Percentiles rank a stretch among this genome's conserved stretches.
These are phyloP conservation scores for Hymenoscyphus infarciens DNA, from an alignment of 2,329 filamentous ascomycete genomes.

Conservation along the genomic window DNA sequence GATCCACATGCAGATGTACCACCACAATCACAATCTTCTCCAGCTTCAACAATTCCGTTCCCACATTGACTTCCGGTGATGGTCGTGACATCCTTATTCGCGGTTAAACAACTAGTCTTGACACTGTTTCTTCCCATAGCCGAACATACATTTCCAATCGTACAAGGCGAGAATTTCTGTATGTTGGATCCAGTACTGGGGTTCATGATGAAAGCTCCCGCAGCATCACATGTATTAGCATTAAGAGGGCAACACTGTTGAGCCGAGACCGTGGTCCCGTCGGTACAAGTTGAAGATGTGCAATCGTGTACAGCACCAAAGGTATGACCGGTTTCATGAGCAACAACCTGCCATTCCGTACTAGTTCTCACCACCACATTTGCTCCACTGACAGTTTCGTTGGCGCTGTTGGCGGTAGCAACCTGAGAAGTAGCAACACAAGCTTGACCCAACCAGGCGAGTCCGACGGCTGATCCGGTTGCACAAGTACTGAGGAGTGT, in stretches of 20 bases:
- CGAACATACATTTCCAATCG: conserved; percentile 89
- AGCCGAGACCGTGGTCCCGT: conserved; percentile 55
- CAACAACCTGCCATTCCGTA: conserved; percentile 92
- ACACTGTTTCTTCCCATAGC: conserved; percentile 75
- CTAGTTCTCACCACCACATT: conserved; percentile 85
- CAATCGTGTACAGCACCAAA: conserved; percentile 97
- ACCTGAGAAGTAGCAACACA: conserved; percentile 61
- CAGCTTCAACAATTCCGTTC: conserved; percentile 92
- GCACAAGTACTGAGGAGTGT: conserved; percentile 69
- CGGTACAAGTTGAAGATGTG: conserved; percentile 60
- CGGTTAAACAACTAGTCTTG: conserved; percentile 72
- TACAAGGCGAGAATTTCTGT: conserved; percentile 79
- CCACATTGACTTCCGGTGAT: conserved; percentile 85
- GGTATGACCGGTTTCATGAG: conserved; percentile 90
- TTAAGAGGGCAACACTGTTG: conserved; percentile 79
- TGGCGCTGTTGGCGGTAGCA: conserved; percentile 46
- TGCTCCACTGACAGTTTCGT: conserved; percentile 75
- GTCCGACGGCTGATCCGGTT: conserved; percentile 79
- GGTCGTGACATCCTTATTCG: conserved; percentile 78
- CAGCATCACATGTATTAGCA: conserved; percentile 65
- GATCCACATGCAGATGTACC: conserved; percentile 65
- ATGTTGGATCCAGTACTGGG: conserved; percentile 75
- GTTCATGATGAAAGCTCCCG: conserved; percentile 89
- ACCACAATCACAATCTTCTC: conserved; percentile 95
- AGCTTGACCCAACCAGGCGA: conserved; percentile 89